Evolutionary conservation across 164 flowering plant genomes (phyloP).

Genomic region (Liriodendron chinense): DNA sequence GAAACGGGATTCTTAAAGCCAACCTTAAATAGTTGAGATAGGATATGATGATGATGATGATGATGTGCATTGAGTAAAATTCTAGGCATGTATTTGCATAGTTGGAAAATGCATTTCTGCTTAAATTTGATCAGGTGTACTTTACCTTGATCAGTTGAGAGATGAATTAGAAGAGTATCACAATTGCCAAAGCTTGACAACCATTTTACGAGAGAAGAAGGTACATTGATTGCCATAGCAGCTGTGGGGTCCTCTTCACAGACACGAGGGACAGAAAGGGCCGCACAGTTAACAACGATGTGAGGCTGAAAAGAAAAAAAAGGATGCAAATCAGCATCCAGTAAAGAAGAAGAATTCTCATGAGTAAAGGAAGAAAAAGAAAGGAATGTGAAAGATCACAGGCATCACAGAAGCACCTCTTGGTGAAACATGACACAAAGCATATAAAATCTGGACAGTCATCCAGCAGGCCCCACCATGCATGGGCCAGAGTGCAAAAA

Average conservation of each 20-base stretch:
- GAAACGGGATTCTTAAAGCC: too few relatives aligned
- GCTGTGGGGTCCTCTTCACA: slow-evolving; percentile 72
- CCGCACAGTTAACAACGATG: slow-evolving; percentile 90
- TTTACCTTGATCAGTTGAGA: slow-evolving; percentile 94
- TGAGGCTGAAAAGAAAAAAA: slow-evolving; percentile 51
- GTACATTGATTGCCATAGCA: slow-evolving; percentile 81
- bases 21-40: too few relatives aligned
- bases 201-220: slow-evolving; percentile 78
- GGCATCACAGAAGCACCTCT: background rate
- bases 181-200: slow-evolving; percentile 44
- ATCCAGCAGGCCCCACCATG: too few relatives aligned
- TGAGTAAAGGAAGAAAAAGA: background rate
- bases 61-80: background rate
- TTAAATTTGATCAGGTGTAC: background rate
- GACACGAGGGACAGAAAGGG: slow-evolving; percentile 78
- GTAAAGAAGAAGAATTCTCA: background rate
- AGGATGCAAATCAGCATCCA: background rate
- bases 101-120: background rate
- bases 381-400: background rate
- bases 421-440: background rate
- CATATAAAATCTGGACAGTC: too few relatives aligned
- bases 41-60: too few relatives aligned
- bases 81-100: background rate
- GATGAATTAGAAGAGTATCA: slow-evolving; percentile 61
- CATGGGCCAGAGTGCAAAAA: too few relatives aligned